Base-by-base conservation (phyloP, 352 stramenopile genomes). In the Pythium phragmitis region DNA sequence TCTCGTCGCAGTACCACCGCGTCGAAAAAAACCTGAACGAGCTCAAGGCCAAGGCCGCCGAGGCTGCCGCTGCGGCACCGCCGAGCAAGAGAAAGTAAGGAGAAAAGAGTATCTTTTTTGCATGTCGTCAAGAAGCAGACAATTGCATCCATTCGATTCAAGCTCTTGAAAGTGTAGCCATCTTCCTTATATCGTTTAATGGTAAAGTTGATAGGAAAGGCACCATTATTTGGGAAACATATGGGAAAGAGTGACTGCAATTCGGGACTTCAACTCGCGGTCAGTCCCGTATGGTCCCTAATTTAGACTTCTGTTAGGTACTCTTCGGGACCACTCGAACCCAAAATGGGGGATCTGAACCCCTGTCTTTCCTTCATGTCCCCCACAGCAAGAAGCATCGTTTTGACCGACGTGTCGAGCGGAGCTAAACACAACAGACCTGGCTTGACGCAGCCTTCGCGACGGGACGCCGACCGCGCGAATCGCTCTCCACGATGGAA, bases 1-100 rank as follows among this genome's bases (percentile, higher is more conserved):
- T 90, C 21, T 60, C 72, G 33, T 72, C 75, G 50, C 72, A 82
- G 49, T 79, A 79, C 66, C 85, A 87, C 67, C 76, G 83, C 49
- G 73, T 87, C 51, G 83, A 92, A 57, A 90, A 88, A 64, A 65
- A 72, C 49, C 60, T 80, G 21, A 64, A 75, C 12, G 67, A 84
- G 66, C 72, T 82, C 66, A 82, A 82, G 58, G 79, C 79, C 69
- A 71, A 79, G 30, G 69, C 70, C 1, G 73, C 73, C 6, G 74
- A 79, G 60, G 61, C 72, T 19, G 73, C 70, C 7, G 62, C 79
- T 28, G 81, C 74, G 23, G 80, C 74, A 60, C 73, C 65, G 9
- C 43, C 70, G 14, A 73, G 76, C 67, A 82, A 86, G 68, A 77
- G 80, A 62, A 77, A 82, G 66, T 77, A 65, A 45, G 1, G n/a